Conservation (phyloP, 371 early-diverging fungal genomes). For the Zopfochytrium polystomum region DNA sequence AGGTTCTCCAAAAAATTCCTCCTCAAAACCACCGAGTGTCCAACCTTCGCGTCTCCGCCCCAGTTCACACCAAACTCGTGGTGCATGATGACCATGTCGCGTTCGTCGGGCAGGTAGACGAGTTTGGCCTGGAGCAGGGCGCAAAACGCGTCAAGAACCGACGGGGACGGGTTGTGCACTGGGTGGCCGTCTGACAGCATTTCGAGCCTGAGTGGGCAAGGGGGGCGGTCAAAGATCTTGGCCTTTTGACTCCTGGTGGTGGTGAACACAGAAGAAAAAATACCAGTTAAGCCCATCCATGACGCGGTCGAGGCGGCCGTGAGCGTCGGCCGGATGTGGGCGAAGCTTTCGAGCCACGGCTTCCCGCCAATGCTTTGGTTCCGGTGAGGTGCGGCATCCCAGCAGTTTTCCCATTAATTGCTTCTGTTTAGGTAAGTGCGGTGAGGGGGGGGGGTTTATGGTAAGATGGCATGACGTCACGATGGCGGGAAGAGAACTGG, state of each 20-base stretch:
- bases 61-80: conserved; percentile 90
- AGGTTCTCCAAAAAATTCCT: background rate
- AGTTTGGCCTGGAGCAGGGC: conserved; percentile 91
- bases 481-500: background rate
- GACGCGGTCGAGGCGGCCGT: conserved; percentile 18
- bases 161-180: conserved; percentile 37
- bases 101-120: conserved; percentile 85
- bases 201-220: conserved; percentile 64
- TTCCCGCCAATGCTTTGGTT: conserved; percentile 16
- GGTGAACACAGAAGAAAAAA: background rate
- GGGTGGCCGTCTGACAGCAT: conserved; percentile 61
- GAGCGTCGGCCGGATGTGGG: conserved; percentile 8
- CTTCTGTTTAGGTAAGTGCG: conserved; percentile 1
- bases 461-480: too few relatives aligned
- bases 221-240: too few relatives aligned
- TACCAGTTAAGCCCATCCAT: conserved; percentile 22
- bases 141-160: conserved; percentile 87
- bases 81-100: conserved; percentile 95
- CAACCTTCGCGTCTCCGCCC: conserved; percentile 23
- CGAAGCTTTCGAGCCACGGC: conserved; percentile 13
- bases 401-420: conserved; percentile 19
- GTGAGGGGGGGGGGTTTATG: too few relatives aligned
- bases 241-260: too few relatives aligned
- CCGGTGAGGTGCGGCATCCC: conserved; percentile 7
- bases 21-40: background rate